phyloP scores from a whole-genome alignment of 352 stramenopile species.

The Pythium dissimile region DNA sequence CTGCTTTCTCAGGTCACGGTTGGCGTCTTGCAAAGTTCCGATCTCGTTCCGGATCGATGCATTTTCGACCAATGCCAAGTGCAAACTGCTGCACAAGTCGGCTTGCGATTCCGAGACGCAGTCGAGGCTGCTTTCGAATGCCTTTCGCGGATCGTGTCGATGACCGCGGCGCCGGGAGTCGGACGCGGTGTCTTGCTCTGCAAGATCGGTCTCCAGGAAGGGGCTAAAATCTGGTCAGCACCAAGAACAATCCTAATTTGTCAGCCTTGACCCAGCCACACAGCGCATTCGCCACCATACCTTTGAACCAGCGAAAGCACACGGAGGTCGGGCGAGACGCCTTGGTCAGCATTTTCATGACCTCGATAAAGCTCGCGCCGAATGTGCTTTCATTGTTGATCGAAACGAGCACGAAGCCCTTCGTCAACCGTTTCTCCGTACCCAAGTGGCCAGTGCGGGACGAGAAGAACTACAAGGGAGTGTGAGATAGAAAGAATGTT shows the following conservation, averaged over 20 bases:
- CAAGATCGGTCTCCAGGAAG: slow-evolving; percentile 59
- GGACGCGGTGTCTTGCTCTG: slow-evolving; percentile 26
- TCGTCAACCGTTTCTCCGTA: slow-evolving; percentile 58
- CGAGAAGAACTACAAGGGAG: slow-evolving; percentile 48
- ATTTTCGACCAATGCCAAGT: slow-evolving; percentile 74
- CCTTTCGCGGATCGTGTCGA: slow-evolving; percentile 23
- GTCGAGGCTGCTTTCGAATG: slow-evolving; percentile 50
- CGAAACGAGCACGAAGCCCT: slow-evolving; percentile 69
- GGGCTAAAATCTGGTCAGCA: slow-evolving; percentile 63
- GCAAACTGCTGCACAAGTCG: slow-evolving; percentile 56
- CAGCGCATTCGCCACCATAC: no score
- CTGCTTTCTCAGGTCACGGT: slow-evolving; percentile 38
- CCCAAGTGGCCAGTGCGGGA: slow-evolving; percentile 29
- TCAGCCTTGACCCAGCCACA: not conserved
- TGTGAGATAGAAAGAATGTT: no score
- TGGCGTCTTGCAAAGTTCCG: slow-evolving; percentile 41
- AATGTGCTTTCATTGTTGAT: slow-evolving; percentile 83
- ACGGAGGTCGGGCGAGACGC: slow-evolving; percentile 64
- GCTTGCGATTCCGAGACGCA: slow-evolving; percentile 57
- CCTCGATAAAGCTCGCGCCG: slow-evolving; percentile 40
- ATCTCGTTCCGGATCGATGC: slow-evolving; percentile 73
- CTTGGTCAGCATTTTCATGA: slow-evolving; percentile 50
- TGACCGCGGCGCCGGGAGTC: slow-evolving; percentile 8
- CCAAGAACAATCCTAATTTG: no score
- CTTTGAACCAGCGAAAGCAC: slow-evolving; percentile 77